A percentile compares a stretch with the other conserved stretches of the same genome.
Evolutionary conservation across 2,329 filamentous ascomycete genomes (phyloP).

Genomic region (Canariomyces notabilis): DNA sequence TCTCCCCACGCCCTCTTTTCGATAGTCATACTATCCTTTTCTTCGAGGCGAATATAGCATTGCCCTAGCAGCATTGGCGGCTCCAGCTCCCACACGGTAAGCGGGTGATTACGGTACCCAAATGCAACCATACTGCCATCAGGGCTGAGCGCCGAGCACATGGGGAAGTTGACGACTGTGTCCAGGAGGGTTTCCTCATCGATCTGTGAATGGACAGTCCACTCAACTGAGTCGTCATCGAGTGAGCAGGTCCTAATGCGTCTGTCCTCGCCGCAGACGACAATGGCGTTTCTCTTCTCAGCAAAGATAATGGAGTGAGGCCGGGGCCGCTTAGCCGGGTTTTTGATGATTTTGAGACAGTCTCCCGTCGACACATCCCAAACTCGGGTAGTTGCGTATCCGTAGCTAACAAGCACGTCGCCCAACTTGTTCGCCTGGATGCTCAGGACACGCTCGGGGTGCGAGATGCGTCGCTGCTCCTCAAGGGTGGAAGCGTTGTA

Average conservation of each 20-base stretch:
- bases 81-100: slow-evolving; percentile 29
- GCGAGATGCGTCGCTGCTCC: slow-evolving; percentile 9
- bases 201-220: slow-evolving; percentile 22
- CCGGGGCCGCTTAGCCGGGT: slow-evolving; percentile 21
- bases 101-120: slow-evolving; percentile 29
- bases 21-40: slow-evolving; percentile 15
- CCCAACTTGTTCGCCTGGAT: slow-evolving; percentile 24
- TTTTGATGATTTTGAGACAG: slow-evolving; percentile 21
- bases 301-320: slow-evolving; percentile 25
- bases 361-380: slow-evolving; percentile 26
- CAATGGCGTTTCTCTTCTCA: slow-evolving; percentile 18
- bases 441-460: slow-evolving; percentile 22
- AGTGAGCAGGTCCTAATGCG: slow-evolving; percentile 20
- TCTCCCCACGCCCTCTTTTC: slow-evolving; percentile 18
- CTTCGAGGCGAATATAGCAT: slow-evolving; percentile 15
- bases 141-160: slow-evolving; percentile 26
- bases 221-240: slow-evolving; percentile 14
- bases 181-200: slow-evolving; percentile 24
- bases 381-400: slow-evolving; percentile 25
- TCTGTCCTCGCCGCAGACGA: slow-evolving; percentile 25
- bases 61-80: slow-evolving; percentile 22
- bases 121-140: slow-evolving; percentile 28
- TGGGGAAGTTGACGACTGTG: slow-evolving; percentile 26
- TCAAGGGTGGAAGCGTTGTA: slow-evolving; percentile 24
- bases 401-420: slow-evolving; percentile 27